Evolutionary conservation across 202 grass and related monocot genomes (phyloP).

Genomic region (Panicum virgatum): DNA sequence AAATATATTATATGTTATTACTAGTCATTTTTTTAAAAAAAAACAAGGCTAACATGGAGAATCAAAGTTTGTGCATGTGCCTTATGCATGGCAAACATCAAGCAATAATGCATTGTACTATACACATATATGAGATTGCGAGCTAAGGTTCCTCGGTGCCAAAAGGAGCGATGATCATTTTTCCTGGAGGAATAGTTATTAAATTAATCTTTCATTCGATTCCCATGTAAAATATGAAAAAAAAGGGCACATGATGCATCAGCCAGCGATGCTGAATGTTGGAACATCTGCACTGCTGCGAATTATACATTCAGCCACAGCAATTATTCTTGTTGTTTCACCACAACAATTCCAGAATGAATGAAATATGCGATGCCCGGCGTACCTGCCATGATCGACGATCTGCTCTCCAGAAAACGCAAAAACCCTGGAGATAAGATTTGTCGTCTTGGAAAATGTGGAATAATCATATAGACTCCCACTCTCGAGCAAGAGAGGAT

Average conservation of each 20-base stretch:
- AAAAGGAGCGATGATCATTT: neutral
- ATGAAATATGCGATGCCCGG: neutral
- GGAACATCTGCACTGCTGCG: neutral
- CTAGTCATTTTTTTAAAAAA: too few relatives aligned
- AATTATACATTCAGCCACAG: neutral
- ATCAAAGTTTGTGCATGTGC: neutral
- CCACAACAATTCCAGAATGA: neutral
- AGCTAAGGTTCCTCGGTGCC: neutral
- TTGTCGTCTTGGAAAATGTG: neutral
- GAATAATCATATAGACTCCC: neutral
- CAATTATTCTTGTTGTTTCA: neutral
- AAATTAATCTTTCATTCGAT: neutral
- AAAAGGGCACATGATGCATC: neutral
- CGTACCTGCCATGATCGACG: neutral
- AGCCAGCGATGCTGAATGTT: neutral
- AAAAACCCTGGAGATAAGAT: slow-evolving; percentile 20
- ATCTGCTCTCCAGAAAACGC: neutral
- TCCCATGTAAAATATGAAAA: neutral
- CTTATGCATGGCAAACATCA: neutral
- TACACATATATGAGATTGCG: neutral
- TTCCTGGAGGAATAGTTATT: neutral
- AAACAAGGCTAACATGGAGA: neutral
- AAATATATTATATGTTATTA: too few relatives aligned
- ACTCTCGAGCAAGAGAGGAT: neutral
- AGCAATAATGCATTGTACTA: neutral